Evolutionary conservation across 768 basidiomycete genomes (phyloP), one percentile per base, ranked within the genome.

Genomic region (Boletellus emodensis): DNA sequence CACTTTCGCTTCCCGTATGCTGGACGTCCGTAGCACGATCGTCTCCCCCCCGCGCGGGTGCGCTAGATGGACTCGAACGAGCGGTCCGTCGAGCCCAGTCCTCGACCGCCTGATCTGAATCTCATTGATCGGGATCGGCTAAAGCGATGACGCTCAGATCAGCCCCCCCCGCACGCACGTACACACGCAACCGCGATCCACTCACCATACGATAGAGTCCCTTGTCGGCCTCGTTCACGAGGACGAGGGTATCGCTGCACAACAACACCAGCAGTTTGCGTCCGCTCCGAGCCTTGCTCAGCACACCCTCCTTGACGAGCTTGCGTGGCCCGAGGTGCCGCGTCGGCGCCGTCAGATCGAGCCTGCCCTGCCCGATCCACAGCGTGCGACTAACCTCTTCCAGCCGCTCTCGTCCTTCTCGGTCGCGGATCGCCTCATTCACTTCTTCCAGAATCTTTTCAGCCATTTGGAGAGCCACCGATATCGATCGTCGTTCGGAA

Each of bases 311-410:
- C 54, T 83, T 89, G 30, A 96, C 52, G 10, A 99, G 75, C 58
- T 75, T 78, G 15, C 95, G 77, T n/a, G 78, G 71, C 1, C 94
- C 95, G 74, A 94, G 83, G 52, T 84, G 76, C 0, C 90, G 81
- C 6, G 95, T 97, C 0, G 90, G 87, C 1, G 87, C 90, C 0
- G 91, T 94, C n/a, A 97, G 71, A 64, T 97, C 93, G 18, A 96
- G 80, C 15, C 87, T 84, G 6, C 85, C 90, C 70, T 90, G 79
- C 3, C 91, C 92, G 51, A 97, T 84, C 85, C 89, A 94, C 5
- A 98, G 73, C 60, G 88, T 72, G 51, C 87, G 81, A 14, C 89
- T 92, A 32, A 97, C 77, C 20, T 71, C 73, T 40, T 75, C 76
- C 2, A 99, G 73, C n/a, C 86, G 80, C 56, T 90, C 90, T 9